phyloP scores from a whole-genome alignment of 2,329 filamentous ascomycete species.

The Cephalotrichum gorgonifer region DNA sequence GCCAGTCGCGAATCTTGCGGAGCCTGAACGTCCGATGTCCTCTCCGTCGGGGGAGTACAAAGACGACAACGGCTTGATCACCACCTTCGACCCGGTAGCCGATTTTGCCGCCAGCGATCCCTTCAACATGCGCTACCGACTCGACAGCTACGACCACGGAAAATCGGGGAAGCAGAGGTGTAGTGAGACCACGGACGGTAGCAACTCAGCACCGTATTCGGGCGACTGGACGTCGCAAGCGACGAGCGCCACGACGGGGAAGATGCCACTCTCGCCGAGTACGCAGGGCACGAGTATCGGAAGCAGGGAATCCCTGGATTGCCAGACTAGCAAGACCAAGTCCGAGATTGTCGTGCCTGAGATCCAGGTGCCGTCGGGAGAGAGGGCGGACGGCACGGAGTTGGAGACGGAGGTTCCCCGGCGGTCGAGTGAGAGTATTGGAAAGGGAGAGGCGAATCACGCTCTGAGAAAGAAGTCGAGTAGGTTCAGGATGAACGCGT shows the following conservation, averaged over 20 bases:
- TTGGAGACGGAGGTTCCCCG: not conserved
- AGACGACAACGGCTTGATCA: slow-evolving; percentile 21
- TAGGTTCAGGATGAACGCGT: slow-evolving; percentile 52
- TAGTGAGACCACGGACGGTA: slow-evolving; percentile 53
- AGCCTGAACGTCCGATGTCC: not conserved
- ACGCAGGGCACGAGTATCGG: slow-evolving; percentile 57
- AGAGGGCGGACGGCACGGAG: not conserved
- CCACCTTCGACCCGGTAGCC: slow-evolving; percentile 28
- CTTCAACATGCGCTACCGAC: slow-evolving; percentile 25
- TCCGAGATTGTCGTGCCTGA: not conserved
- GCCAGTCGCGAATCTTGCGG: not conserved
- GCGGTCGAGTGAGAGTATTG: slow-evolving; percentile 19
- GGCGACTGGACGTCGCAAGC: slow-evolving; percentile 54
- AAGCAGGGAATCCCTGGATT: slow-evolving; percentile 47
- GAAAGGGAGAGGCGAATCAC: slow-evolving; percentile 34
- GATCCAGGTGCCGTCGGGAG: not conserved
- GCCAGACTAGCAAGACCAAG: slow-evolving; percentile 12
- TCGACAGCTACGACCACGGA: slow-evolving; percentile 20
- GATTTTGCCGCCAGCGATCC: slow-evolving; percentile 40
- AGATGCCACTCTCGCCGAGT: slow-evolving; percentile 54
- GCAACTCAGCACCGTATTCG: slow-evolving; percentile 39
- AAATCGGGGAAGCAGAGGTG: slow-evolving; percentile 40
- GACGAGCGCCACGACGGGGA: slow-evolving; percentile 52
- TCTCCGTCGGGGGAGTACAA: slow-evolving; percentile 19
- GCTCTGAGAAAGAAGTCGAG: slow-evolving; percentile 52